phyloP scores from a whole-genome alignment of 83 land plant genomes.

The Diphasiastrum complanatum region DNA sequence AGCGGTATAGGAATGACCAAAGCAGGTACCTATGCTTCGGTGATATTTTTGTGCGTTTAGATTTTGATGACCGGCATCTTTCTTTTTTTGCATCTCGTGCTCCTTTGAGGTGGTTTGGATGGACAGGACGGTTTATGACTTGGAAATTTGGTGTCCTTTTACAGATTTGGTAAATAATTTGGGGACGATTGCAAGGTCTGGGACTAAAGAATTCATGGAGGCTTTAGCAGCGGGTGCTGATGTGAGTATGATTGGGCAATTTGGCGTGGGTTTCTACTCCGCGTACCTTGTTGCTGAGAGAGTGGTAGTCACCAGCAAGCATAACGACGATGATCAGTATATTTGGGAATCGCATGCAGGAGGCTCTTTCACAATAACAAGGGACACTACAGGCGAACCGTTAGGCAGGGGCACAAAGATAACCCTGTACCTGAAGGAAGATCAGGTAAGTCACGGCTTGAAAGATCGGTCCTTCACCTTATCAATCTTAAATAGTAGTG shows the following conservation, averaged over 20 bases:
- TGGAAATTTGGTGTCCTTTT: neutral
- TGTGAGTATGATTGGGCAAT: slow-evolving; percentile 60
- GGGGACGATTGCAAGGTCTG: slow-evolving; percentile 64
- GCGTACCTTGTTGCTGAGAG: slow-evolving; percentile 55
- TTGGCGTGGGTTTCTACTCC: slow-evolving; percentile 55
- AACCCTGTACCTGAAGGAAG: slow-evolving; percentile 45
- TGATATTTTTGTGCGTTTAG: neutral
- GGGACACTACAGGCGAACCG: slow-evolving; percentile 40
- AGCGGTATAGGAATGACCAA: slow-evolving; percentile 64
- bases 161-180: slow-evolving; percentile 52
- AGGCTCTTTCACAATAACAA: slow-evolving; percentile 51
- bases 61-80: neutral
- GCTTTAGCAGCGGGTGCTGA: slow-evolving; percentile 60
- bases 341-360: slow-evolving; percentile 65
- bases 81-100: neutral
- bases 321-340: slow-evolving; percentile 60
- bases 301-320: slow-evolving; percentile 43
- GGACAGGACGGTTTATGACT: neutral
- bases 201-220: slow-evolving; percentile 59
- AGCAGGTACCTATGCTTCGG: slow-evolving; percentile 25
- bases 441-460: slow-evolving; percentile 38
- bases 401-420: slow-evolving; percentile 56
- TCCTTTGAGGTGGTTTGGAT: too few species aligned
- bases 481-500: too few species aligned
- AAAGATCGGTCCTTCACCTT: too few species aligned